A percentile compares a stretch with the other conserved stretches of the same genome.
Evolutionary conservation across 805 yeast genomes (phyloP).

Genomic region (Wickerhamiella domercqiae): DNA sequence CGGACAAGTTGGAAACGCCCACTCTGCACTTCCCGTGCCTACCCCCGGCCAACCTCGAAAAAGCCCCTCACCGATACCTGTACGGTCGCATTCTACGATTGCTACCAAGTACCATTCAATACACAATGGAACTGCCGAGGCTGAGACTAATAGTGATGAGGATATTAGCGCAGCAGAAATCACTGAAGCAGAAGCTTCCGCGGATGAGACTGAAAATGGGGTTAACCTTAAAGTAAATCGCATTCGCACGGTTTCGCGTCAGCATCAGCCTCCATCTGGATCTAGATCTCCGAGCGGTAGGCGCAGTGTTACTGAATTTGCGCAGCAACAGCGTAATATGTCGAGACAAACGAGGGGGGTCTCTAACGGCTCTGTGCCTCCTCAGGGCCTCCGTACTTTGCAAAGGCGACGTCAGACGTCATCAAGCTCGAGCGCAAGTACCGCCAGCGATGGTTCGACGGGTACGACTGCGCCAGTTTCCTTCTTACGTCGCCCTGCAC

Average conservation of each 20-base stretch:
- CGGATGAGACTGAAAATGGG: slow-evolving; percentile 7
- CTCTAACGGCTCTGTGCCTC: too few relatives aligned
- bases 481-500: slow-evolving; percentile 15
- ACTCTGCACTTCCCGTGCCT: slow-evolving; percentile 71
- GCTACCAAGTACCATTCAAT: slow-evolving; percentile 10
- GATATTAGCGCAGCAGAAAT: slow-evolving; percentile 20
- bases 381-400: slow-evolving; percentile 6
- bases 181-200: neutral
- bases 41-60: slow-evolving; percentile 98
- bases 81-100: slow-evolving; percentile 6
- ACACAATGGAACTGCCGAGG: slow-evolving; percentile 1
- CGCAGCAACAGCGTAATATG: slow-evolving; percentile 13
- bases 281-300: slow-evolving; percentile 7
- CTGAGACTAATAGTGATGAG: slow-evolving; percentile 31
- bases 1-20: slow-evolving; percentile 43
- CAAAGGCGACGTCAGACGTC: slow-evolving; percentile 12
- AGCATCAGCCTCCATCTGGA: neutral
- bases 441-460: slow-evolving; percentile 12
- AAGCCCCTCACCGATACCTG: slow-evolving; percentile 12
- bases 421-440: slow-evolving; percentile 17
- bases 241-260: neutral
- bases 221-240: slow-evolving; percentile 5
- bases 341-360: slow-evolving; percentile 21
- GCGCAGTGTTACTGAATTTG: slow-evolving; percentile 17
- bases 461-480: slow-evolving; percentile 12